Evolutionary conservation across 352 stramenopile genomes (phyloP).

Genomic region (Peronospora destructor): DNA sequence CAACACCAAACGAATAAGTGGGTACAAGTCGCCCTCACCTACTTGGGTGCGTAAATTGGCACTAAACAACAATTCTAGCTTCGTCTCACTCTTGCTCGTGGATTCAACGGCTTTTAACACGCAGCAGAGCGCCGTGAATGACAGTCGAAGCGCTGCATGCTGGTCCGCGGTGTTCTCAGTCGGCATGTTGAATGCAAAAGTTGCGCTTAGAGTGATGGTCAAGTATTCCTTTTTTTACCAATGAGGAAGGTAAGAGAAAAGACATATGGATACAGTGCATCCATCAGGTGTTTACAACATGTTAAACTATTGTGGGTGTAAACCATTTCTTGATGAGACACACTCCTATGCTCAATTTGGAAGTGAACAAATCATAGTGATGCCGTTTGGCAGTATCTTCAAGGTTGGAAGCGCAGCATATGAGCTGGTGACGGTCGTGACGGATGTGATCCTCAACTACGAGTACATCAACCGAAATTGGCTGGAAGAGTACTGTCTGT

Average conservation of each 20-base stretch:
- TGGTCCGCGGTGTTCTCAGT: conserved; percentile 2
- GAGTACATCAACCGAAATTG: conserved; percentile 69
- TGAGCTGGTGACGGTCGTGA: conserved; percentile 62
- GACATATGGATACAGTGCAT: too few relatives aligned
- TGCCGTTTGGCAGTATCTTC: conserved; percentile 27
- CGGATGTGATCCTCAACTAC: conserved; percentile 61
- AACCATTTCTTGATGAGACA: conserved; percentile 1
- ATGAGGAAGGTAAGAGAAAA: background rate
- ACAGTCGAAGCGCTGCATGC: conserved; percentile 34
- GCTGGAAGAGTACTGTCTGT: conserved; percentile 68
- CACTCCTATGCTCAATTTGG: background rate
- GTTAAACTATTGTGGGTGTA: conserved; percentile 1
- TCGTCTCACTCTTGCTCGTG: conserved; percentile 67
- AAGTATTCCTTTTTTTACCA: background rate
- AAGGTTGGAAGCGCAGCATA: conserved; percentile 43
- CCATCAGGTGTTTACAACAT: background rate
- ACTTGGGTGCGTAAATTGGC: conserved; percentile 47
- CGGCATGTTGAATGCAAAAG: conserved; percentile 3
- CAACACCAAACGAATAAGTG: conserved; percentile 64
- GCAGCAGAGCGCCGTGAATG: conserved; percentile 65
- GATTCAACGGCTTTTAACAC: conserved; percentile 64
- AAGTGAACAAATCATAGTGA: background rate
- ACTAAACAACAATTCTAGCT: conserved; percentile 75
- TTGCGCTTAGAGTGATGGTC: conserved; percentile 5
- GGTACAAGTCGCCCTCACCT: conserved; percentile 53